These are phyloP conservation scores for Rubia tinctorum DNA, from an alignment of 305 asterid species.

Conservation along the genomic window DNA sequence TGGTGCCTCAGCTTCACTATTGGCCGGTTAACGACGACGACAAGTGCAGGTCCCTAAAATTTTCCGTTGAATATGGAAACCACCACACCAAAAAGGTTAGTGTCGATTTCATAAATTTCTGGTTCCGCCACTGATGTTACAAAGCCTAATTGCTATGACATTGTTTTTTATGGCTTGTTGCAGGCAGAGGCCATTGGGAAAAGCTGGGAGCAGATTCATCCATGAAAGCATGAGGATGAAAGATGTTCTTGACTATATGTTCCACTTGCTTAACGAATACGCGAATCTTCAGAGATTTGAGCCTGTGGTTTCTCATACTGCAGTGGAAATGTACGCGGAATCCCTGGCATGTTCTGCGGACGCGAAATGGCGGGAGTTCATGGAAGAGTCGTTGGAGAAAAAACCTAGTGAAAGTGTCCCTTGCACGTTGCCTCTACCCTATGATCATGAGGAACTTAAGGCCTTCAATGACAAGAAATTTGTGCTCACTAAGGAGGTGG, in stretches of 20 bases:
- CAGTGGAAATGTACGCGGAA: constrained; percentile 62
- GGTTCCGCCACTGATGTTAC: too few species aligned
- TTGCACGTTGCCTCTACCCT: constrained; percentile 72
- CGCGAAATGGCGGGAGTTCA: constrained; percentile 56
- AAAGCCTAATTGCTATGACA: not conserved
- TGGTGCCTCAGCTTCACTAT: constrained; percentile 69
- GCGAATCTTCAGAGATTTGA: constrained; percentile 63
- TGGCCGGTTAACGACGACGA: constrained; percentile 73
- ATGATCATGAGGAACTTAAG: constrained; percentile 41
- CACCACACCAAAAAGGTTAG: constrained; percentile 53
- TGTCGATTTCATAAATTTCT: too few species aligned
- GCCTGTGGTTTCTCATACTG: constrained; percentile 55
- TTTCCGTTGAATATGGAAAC: constrained; percentile 91
- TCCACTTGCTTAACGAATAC: constrained; percentile 68
- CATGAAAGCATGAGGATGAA: constrained; percentile 80
- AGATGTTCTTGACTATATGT: constrained; percentile 63
- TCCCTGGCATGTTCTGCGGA: constrained; percentile 48
- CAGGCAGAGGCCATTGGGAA: constrained; percentile 81
- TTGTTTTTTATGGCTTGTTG: not conserved
- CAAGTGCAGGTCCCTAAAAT: constrained; percentile 78
- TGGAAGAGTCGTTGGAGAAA: constrained; percentile 71
- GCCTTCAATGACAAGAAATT: constrained; percentile 39
- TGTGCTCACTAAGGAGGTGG: constrained; percentile 50
- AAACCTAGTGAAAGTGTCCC: constrained; percentile 53
- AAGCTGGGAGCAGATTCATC: constrained; percentile 64